Percentiles rank a stretch among this genome's conserved stretches.
Conservation (phyloP, 2,329 filamentous ascomycete genomes). For the Ophiostoma tasmaniense region DNA sequence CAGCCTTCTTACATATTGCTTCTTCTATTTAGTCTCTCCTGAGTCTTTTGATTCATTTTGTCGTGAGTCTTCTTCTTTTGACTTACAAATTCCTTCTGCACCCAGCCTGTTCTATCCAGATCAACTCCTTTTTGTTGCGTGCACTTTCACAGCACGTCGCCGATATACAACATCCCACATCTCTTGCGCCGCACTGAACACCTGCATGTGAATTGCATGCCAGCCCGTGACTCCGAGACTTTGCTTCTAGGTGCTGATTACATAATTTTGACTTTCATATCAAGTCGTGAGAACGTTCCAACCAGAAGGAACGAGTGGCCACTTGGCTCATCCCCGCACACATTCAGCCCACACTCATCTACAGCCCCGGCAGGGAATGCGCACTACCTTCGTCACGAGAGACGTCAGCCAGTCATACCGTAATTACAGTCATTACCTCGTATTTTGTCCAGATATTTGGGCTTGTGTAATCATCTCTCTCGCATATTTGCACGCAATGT, state of each 20-base stretch:
- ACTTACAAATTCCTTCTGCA: neutral
- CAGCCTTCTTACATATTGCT: neutral
- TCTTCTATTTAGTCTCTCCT: neutral
- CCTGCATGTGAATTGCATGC: neutral
- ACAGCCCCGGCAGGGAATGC: neutral
- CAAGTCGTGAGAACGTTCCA: neutral
- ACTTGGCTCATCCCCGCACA: neutral
- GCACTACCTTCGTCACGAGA: neutral
- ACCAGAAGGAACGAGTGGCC: neutral
- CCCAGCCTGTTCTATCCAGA: neutral
- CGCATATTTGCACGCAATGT: neutral
- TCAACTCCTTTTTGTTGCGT: neutral
- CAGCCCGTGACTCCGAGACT: neutral
- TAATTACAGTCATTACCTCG: neutral
- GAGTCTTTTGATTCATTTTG: neutral
- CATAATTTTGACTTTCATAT: neutral
- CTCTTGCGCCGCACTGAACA: neutral
- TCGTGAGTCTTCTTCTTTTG: neutral
- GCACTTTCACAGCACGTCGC: neutral
- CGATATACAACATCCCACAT: neutral
- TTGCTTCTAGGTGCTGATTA: neutral
- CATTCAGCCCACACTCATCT: neutral
- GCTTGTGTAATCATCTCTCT: neutral
- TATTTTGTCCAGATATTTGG: neutral
- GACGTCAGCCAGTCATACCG: neutral